phyloP scores from a whole-genome alignment of 768 basidiomycete species.

The Hypholoma sublateritium region DNA sequence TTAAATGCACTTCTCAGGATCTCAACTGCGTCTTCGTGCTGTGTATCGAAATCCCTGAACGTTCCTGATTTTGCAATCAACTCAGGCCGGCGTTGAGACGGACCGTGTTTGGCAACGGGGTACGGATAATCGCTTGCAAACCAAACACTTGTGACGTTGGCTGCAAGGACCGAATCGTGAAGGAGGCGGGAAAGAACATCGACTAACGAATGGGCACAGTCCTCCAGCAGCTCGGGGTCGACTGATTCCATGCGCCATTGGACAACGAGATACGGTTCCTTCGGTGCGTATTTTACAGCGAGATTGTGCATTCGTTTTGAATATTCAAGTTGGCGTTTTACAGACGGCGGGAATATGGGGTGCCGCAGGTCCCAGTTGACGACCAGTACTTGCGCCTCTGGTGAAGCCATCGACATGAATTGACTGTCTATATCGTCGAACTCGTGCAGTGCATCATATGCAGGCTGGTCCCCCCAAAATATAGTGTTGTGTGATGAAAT shows the following conservation, averaged over 20 bases:
- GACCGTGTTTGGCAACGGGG: slow-evolving; percentile 16
- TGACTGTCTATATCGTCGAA: too few species aligned
- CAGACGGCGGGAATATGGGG: slow-evolving; percentile 36
- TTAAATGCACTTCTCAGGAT: slow-evolving; percentile 45
- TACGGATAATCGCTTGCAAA: slow-evolving; percentile 57
- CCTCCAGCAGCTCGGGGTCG: slow-evolving; percentile 35
- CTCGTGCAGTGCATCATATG: too few species aligned
- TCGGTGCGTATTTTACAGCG: slow-evolving; percentile 34
- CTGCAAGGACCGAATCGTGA: slow-evolving; percentile 21
- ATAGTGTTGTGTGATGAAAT: slow-evolving; percentile 15
- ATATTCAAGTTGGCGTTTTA: slow-evolving; percentile 36
- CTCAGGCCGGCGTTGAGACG: slow-evolving; percentile 8
- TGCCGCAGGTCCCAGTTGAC: slow-evolving; percentile 54
- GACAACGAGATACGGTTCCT: slow-evolving; percentile 44
- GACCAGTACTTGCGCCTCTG: slow-evolving; percentile 43
- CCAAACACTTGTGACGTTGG: slow-evolving; percentile 45
- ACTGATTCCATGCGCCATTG: slow-evolving; percentile 62
- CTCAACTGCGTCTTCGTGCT: slow-evolving; percentile 45
- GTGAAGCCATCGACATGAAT: slow-evolving; percentile 12
- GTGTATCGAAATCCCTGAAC: slow-evolving; percentile 39
- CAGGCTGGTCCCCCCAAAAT: too few species aligned
- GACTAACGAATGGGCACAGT: slow-evolving; percentile 52
- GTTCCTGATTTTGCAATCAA: slow-evolving; percentile 39
- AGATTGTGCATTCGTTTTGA: slow-evolving; percentile 41
- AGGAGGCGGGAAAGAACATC: slow-evolving; percentile 38